Percentiles rank a stretch among this genome's conserved stretches.
Conservation (phyloP, 2,329 filamentous ascomycete genomes). For the Teratosphaeria gauchensis region DNA sequence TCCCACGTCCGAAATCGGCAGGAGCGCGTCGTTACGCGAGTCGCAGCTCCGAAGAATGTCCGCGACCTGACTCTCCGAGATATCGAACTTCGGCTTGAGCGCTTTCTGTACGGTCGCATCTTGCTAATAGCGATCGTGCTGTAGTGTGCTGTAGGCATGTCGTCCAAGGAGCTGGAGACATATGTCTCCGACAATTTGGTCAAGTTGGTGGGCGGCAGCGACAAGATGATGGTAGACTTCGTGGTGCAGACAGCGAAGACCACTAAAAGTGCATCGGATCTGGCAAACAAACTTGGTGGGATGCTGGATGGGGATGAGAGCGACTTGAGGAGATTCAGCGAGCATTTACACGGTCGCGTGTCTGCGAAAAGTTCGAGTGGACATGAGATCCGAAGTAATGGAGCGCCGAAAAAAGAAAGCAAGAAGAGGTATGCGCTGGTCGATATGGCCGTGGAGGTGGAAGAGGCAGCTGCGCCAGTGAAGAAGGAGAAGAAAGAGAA, state of each 20-base stretch:
- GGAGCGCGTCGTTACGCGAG: background rate
- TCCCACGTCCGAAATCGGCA: background rate
- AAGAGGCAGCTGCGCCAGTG: conserved; percentile 14
- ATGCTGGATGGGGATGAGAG: conserved; percentile 42
- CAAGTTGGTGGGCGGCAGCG: conserved; percentile 46
- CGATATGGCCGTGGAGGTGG: conserved; percentile 43
- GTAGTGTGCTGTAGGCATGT: background rate
- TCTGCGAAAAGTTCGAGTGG: conserved; percentile 15
- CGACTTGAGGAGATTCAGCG: conserved; percentile 39
- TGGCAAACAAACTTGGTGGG: conserved; percentile 42
- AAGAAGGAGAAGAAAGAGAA: conserved; percentile 21
- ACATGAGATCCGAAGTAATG: conserved; percentile 12
- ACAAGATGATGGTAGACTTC: conserved; percentile 48
- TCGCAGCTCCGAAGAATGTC: background rate
- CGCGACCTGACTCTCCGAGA: background rate
- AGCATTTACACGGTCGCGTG: conserved; percentile 34
- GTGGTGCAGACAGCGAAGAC: conserved; percentile 44
- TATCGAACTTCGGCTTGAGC: background rate
- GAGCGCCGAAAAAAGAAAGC: conserved; percentile 19
- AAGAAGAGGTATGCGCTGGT: conserved; percentile 46
- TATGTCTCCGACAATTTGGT: conserved; percentile 42
- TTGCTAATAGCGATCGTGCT: too few species aligned
- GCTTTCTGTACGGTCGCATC: too few species aligned
- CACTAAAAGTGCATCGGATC: conserved; percentile 37
- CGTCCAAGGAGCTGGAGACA: conserved; percentile 19